These are phyloP conservation scores for Torrubiellomyces zombiae DNA, from an alignment of 2,329 filamentous ascomycete species.

Conservation along the genomic window DNA sequence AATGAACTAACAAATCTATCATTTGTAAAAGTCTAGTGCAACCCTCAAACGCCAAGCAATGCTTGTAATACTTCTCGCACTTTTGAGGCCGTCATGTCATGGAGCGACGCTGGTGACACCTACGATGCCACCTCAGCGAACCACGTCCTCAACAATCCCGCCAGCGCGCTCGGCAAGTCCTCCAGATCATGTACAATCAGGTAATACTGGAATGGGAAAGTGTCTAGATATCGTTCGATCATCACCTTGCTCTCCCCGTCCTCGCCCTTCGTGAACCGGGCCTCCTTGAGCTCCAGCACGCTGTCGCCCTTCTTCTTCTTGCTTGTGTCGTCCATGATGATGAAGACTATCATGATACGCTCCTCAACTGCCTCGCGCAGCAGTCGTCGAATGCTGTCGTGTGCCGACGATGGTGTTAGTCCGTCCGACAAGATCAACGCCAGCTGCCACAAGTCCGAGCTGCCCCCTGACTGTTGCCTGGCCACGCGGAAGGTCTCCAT, in stretches of 20 bases:
- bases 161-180: constrained; percentile 78
- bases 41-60: constrained; percentile 2
- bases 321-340: constrained; percentile 64
- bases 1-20: too few species aligned
- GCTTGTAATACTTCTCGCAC: neutral
- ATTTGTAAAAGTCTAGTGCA: too few species aligned
- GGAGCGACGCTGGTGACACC: too few species aligned
- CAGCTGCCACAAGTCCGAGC: constrained; percentile 80
- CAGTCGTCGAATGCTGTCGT: constrained; percentile 66
- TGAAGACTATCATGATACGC: constrained; percentile 94
- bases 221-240: constrained; percentile 83
- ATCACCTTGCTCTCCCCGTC: constrained; percentile 49
- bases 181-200: constrained; percentile 82
- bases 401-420: constrained; percentile 65
- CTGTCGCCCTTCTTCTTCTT: constrained; percentile 35
- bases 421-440: constrained; percentile 88
- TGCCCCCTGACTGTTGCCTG: constrained; percentile 37
- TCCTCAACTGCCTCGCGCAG: constrained; percentile 82
- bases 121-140: constrained; percentile 56
- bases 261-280: constrained; percentile 55
- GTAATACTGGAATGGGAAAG: constrained; percentile 95
- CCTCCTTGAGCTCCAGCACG: constrained; percentile 79
- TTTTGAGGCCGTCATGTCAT: too few species aligned
- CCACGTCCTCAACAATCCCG: constrained; percentile 84
- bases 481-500: constrained; percentile 72